Base-by-base conservation (phyloP, 768 basidiomycete species). In the Fibroporia radiculosa region DNA sequence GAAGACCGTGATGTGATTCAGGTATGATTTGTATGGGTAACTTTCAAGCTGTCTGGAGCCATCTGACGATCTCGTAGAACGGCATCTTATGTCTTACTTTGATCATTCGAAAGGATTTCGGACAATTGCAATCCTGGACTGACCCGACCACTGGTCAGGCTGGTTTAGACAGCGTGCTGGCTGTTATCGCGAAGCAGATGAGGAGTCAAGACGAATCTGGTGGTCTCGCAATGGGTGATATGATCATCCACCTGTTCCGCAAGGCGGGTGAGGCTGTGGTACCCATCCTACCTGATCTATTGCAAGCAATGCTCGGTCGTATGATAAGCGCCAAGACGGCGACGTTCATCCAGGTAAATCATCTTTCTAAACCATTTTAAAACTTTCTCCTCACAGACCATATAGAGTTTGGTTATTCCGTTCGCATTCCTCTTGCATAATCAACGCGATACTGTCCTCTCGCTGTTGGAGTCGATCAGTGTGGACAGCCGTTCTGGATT, bases 341-440 rank as follows among this genome's bases (percentile, higher is more conserved):
- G 0, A 89, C 85, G 1, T 97, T 95, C 72, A 69, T 87, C 12
- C 95, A 96, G 75, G 89, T 85, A 40, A 27, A 66, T 42, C 4
- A 35, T 49, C 6, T 7, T 3, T 24, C 14, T 22, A 11, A 14
- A 19, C 29, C 8, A 22, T 13, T 40, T 8, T 25, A 26, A 27
- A 12, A 8, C 12, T 42, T 22, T 6, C 11, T 3, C n/a, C 6
- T 42, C n/a, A 25, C 23, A 40, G 28, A 8, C 29, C 29, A 8
- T 8, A 18, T 55, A 93, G 86, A 92, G 88, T 54, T 74, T 99
- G 11, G 74, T 93, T 42, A 71, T 97, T 18, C 96, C 96, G 0
- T 95, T 98, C 61, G 88, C 92, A 1, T 97, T 93, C 70, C 70
- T 99, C 18, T 82, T 97, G 54, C 77, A 90, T 59, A 84, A 85